Evolutionary conservation across 441 rosid genomes (phyloP), one percentile per base, ranked within the genome.

Genomic region (Arabidopsis lyrata): DNA sequence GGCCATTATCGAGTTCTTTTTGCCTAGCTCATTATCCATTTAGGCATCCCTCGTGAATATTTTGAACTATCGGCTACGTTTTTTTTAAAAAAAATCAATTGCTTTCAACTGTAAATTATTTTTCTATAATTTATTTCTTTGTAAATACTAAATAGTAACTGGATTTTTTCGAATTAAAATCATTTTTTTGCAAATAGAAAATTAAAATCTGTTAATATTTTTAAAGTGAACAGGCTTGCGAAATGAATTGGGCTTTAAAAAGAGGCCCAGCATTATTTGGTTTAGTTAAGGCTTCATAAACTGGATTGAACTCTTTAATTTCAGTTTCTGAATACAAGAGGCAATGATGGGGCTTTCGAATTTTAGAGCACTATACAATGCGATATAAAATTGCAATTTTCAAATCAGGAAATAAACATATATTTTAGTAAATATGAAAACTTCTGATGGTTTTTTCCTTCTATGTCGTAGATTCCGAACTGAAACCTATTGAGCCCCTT

Each of bases 321-420:
- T 11, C 38, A 63, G 13, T 53, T 53, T 42, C 3, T 6, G 18
- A 3, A 38, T 20, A 69, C 35, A 48, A 29, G 31, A 29, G 6
- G 53, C 55, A 41, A 31, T 62, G 69, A 39, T 58, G 31, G 8
- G 49, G 14, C 22, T 58, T 35, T 47, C 48, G 29, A 20, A 24
- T 22, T 36, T 27, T 18, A 39, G 11, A 31, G 61, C 54, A 62
- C 35, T 59, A 24, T 24, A 60, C 29, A 11, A 48, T n/a, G 49
- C 39, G 2, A 11, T 15, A n/a, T 36, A 48, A n/a, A 59, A 9
- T 0, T 22, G 13, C 16, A 18, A n/a, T 44, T 42, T 44, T 45
- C 13, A 27, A 45, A 44, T 68, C 18, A 35, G 5, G 4, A 45
- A 44, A 69, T 13, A 13, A 13, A 41, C 7, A 11, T 0, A 2